Evolutionary conservation across 371 early-diverging fungal genomes (phyloP).

Genomic region (Mortierella sp.): DNA sequence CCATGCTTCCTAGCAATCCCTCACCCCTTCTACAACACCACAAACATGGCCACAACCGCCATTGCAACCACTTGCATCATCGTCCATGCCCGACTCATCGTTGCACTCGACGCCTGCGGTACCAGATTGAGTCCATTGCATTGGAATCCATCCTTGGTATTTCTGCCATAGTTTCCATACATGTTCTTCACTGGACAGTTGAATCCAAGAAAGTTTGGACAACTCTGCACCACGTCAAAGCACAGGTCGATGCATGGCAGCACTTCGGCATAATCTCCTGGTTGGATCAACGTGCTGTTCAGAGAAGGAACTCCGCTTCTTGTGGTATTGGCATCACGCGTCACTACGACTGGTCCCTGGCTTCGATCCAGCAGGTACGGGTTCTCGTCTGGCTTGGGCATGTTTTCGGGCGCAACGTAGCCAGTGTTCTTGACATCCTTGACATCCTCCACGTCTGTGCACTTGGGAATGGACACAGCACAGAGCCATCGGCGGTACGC

Average conservation of each 20-base stretch:
- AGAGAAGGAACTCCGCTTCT: slow-evolving; percentile 33
- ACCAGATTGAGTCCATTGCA: slow-evolving; percentile 54
- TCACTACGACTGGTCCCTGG: slow-evolving; percentile 45
- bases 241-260: slow-evolving; percentile 75
- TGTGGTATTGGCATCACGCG: slow-evolving; percentile 45
- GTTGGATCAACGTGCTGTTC: slow-evolving; percentile 39
- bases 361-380: slow-evolving; percentile 43
- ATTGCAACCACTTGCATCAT: neutral
- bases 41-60: neutral
- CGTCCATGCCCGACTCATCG: neutral
- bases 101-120: slow-evolving; percentile 20
- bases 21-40: neutral
- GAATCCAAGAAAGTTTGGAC: slow-evolving; percentile 71
- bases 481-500: slow-evolving; percentile 77
- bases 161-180: slow-evolving; percentile 47
- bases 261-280: slow-evolving; percentile 65
- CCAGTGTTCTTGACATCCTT: slow-evolving; percentile 26
- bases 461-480: slow-evolving; percentile 70
- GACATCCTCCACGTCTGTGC: slow-evolving; percentile 56
- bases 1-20: no score
- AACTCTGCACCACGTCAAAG: slow-evolving; percentile 72
- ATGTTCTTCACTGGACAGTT: slow-evolving; percentile 66
- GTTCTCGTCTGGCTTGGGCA: slow-evolving; percentile 18
- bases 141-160: slow-evolving; percentile 36
- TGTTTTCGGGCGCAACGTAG: slow-evolving; percentile 2